Evolutionary conservation across 2,329 filamentous ascomycete genomes (phyloP).

Genomic region (Xylariomycetidae sp.): DNA sequence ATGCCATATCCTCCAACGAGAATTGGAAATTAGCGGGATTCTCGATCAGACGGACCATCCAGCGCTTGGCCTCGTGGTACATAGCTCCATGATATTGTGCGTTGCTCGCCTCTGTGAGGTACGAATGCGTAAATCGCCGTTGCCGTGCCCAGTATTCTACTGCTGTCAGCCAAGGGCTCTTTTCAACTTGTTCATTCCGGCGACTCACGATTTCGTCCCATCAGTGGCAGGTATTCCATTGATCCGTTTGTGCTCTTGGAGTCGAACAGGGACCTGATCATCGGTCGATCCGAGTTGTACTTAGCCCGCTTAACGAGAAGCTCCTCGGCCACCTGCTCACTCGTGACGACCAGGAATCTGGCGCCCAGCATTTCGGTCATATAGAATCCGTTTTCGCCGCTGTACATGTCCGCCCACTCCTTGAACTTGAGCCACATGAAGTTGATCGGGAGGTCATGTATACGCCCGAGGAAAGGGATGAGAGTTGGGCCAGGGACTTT

Average conservation of each 20-base stretch:
- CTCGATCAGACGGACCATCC: slow-evolving; percentile 42
- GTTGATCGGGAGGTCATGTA: slow-evolving; percentile 43
- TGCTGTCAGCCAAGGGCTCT: slow-evolving; percentile 3
- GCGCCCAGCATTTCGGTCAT: slow-evolving; percentile 30
- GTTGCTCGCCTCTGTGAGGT: slow-evolving; percentile 37
- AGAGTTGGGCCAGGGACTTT: slow-evolving; percentile 27
- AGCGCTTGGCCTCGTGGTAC: slow-evolving; percentile 50
- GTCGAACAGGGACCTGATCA: slow-evolving; percentile 47
- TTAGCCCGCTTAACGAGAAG: slow-evolving; percentile 47
- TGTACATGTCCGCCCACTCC: slow-evolving; percentile 30
- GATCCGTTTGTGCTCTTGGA: slow-evolving; percentile 50
- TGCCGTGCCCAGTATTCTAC: slow-evolving; percentile 53
- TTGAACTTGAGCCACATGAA: slow-evolving; percentile 51
- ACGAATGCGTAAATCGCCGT: slow-evolving; percentile 46
- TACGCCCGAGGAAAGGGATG: slow-evolving; percentile 30
- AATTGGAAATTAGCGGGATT: slow-evolving; percentile 46
- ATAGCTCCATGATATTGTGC: slow-evolving; percentile 33
- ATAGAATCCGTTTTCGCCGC: slow-evolving; percentile 27
- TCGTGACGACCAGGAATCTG: slow-evolving; percentile 39
- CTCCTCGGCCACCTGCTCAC: slow-evolving; percentile 49
- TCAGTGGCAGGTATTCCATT: slow-evolving; percentile 52
- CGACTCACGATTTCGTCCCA: slow-evolving; percentile 49
- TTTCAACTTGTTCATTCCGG: too few relatives aligned
- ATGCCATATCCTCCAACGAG: slow-evolving; percentile 51
- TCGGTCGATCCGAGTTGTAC: slow-evolving; percentile 44